Base-by-base conservation (phyloP, 208 protist genomes). In the Leishmania arabica region DNA sequence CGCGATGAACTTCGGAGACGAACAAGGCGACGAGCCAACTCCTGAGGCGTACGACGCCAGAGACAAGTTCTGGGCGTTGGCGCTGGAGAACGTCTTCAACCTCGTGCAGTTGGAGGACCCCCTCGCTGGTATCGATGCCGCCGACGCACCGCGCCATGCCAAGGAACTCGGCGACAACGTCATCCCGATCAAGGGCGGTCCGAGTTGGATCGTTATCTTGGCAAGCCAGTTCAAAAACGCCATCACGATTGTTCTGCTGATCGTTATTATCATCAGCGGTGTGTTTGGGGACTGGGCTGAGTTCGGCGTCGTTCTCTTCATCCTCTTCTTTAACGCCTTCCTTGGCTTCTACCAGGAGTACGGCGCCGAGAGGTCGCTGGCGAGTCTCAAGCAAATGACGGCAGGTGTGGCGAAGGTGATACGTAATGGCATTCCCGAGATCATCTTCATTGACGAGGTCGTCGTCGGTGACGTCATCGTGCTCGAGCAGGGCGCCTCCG, bases 381-480 rank as follows among this genome's bases (percentile, higher is more conserved):
- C 86, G 58, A 95, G 89, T 78, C 80, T 98, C 37, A 97, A 97
- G 84, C 74, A 96, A 82, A 96, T 98, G 93, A 97, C 93, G 45
- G 86, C 91, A 0, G 92, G 94, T 79, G 90, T 88, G 75, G 92
- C 93, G 17, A 97, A 97, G 75, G 98, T 99, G 60, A 86, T 99
- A 71, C 95, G 99, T 76, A 92, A 95, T 78, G 98, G 98, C 31
- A 75, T 93, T n/a, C 81, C 89, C 1, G 82, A 90, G 64, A 91
- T 96, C 65, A 93, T 99, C 74, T 97, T 95, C 62, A 94, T 99
- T 70, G 91, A 95, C 79, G 98, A 99, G 74, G 87, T 99, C 1
- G 86, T 98, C 27, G 97, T 99, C 24, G 99, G 99, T 72, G 99
- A 99, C 84, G 82, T 99, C 66, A 86, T 99, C 34, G 86, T 93